Conservation (phyloP, 352 stramenopile genomes). For the Aphanomyces cochlioides region DNA sequence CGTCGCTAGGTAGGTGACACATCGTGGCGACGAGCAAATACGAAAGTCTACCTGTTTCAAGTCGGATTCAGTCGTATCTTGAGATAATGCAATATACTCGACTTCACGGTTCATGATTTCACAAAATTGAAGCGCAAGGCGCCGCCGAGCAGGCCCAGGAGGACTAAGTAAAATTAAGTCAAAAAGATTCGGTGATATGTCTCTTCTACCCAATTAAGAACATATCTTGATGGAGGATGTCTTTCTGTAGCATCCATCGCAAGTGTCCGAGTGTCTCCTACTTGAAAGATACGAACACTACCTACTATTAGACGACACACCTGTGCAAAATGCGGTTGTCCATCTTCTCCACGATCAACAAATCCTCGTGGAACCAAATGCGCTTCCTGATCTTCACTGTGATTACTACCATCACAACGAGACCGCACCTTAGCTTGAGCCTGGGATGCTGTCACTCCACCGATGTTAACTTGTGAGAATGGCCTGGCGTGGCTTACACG, state of each 20-base stretch:
- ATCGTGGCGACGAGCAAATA: not conserved
- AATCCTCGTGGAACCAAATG: constrained; percentile 6
- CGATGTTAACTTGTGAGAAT: constrained; percentile 15
- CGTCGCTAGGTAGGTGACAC: constrained; percentile 39
- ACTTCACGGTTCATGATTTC: constrained; percentile 81
- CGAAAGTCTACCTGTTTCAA: constrained; percentile 67
- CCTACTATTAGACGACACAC: not conserved
- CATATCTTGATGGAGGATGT: constrained; percentile 80
- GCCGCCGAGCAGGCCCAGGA: constrained; percentile 61
- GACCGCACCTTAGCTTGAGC: not conserved
- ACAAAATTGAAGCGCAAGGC: constrained; percentile 81
- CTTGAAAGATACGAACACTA: not conserved
- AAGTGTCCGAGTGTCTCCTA: constrained; percentile 71
- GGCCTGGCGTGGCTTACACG: not conserved
- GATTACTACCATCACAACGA: not conserved
- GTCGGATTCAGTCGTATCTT: constrained; percentile 92
- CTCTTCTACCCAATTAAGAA: constrained; percentile 72
- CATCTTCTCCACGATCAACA: not conserved
- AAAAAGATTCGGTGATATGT: not conserved
- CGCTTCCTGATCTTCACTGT: not conserved
- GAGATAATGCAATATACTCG: constrained; percentile 89
- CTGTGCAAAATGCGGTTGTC: constrained; percentile 4
- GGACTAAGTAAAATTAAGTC: constrained; percentile 39
- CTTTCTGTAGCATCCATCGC: constrained; percentile 86
- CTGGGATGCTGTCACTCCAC: constrained; percentile 1